phyloP scores from a whole-genome alignment of 2,329 filamentous ascomycete genomes.

The Parastagonospora avenae region DNA sequence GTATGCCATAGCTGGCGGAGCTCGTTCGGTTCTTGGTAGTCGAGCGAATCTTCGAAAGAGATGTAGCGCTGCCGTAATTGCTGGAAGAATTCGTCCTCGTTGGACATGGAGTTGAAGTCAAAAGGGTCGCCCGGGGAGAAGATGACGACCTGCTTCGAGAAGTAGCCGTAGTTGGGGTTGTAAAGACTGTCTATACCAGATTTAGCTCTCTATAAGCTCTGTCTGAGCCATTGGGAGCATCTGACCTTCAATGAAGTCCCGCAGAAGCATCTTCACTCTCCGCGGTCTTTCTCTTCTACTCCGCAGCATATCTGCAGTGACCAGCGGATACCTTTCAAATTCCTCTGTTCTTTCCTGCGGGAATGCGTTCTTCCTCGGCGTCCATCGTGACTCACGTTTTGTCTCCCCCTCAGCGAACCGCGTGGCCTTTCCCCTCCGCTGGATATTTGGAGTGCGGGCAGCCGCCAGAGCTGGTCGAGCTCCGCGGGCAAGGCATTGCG shows the following conservation, averaged over 20 bases:
- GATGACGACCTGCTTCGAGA: slow-evolving; percentile 94
- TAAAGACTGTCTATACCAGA: slow-evolving; percentile 77
- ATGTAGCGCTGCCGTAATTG: slow-evolving; percentile 80
- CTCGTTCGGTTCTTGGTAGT: slow-evolving; percentile 71
- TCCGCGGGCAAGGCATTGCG: slow-evolving; percentile 55
- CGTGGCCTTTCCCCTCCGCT: slow-evolving; percentile 38
- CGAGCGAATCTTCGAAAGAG: slow-evolving; percentile 87
- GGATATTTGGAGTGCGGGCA: slow-evolving; percentile 33
- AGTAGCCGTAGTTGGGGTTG: slow-evolving; percentile 94
- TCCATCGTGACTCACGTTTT: slow-evolving; percentile 75
- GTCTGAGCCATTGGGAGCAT: background rate
- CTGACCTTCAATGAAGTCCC: slow-evolving; percentile 94
- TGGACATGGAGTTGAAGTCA: slow-evolving; percentile 77
- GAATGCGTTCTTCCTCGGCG: slow-evolving; percentile 78
- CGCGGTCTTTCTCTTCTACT: slow-evolving; percentile 75
- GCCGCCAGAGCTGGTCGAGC: slow-evolving; percentile 46
- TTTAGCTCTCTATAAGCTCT: slow-evolving; percentile 14
- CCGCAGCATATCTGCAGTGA: slow-evolving; percentile 81
- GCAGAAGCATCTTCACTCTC: slow-evolving; percentile 93
- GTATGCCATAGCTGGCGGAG: slow-evolving; percentile 97
- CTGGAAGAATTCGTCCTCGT: slow-evolving; percentile 84
- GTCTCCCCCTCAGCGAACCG: slow-evolving; percentile 41
- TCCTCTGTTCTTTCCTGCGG: slow-evolving; percentile 79
- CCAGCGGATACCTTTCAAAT: slow-evolving; percentile 79
- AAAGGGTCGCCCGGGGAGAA: slow-evolving; percentile 93